Percentiles rank a stretch among this genome's conserved stretches.
These are phyloP conservation scores for Pleurotus sapidus DNA, from an alignment of 768 basidiomycete genomes.

Conservation along the genomic window DNA sequence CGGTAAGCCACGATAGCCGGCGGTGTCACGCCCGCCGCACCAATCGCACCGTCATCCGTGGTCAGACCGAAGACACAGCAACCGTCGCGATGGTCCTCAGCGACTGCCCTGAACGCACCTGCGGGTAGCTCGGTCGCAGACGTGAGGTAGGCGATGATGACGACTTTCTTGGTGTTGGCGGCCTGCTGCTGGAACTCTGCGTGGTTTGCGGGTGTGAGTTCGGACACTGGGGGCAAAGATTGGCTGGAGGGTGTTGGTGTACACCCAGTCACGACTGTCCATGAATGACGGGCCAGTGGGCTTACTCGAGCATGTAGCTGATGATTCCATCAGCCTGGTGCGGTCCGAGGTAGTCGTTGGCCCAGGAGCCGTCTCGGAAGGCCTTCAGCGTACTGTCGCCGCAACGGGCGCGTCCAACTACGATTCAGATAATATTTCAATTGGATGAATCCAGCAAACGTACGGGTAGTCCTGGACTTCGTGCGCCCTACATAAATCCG, in stretches of 20 bases:
- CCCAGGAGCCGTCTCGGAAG: background rate
- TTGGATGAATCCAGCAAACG: too few species aligned
- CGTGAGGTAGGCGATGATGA: slow-evolving; percentile 80
- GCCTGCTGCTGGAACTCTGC: slow-evolving; percentile 76
- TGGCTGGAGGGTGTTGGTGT: slow-evolving; percentile 44
- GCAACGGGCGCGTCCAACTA: too few species aligned
- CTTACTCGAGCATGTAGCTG: background rate
- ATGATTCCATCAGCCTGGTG: background rate
- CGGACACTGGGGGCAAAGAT: slow-evolving; percentile 88
- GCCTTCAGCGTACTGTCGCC: background rate
- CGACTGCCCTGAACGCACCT: slow-evolving; percentile 72
- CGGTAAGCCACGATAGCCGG: slow-evolving; percentile 94
- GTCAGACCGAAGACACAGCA: slow-evolving; percentile 84
- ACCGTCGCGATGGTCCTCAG: slow-evolving; percentile 80
- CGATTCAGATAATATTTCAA: too few species aligned
- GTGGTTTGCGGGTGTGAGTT: slow-evolving; percentile 72
- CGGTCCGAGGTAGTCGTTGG: background rate
- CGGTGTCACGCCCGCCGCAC: slow-evolving; percentile 68
- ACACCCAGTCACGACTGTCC: slow-evolving; percentile 10
- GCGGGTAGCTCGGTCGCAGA: slow-evolving; percentile 69
- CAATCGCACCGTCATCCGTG: slow-evolving; percentile 66
- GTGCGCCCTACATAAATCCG: background rate
- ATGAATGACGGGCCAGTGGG: background rate
- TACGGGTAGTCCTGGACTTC: background rate
- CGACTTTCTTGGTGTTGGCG: slow-evolving; percentile 48